A percentile compares a stretch with the other conserved stretches of the same genome.
Conservation (phyloP, 495 filamentous ascomycete genomes). For the Aspergillus carlsbadensis region DNA sequence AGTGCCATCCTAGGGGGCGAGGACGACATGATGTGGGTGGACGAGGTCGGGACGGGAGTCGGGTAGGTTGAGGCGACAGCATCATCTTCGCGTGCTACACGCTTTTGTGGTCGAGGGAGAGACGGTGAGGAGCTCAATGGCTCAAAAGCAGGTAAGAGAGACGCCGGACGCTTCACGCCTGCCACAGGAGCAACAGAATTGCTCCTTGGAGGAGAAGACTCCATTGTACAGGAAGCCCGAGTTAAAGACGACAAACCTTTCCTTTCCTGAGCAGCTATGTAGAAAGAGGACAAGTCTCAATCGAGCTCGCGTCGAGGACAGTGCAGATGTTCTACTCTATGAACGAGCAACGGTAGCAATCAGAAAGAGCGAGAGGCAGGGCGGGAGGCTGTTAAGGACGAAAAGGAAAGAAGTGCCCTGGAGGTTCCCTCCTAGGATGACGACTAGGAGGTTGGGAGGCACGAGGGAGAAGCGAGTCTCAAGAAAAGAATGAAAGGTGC, state of each 20-base stretch:
- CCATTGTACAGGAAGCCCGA: slow-evolving; percentile 31
- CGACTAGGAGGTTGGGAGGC: slow-evolving; percentile 23
- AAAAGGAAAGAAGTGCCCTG: slow-evolving; percentile 24
- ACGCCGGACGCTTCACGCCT: slow-evolving; percentile 75
- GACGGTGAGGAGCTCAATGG: slow-evolving; percentile 85
- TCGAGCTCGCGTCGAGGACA: slow-evolving; percentile 24
- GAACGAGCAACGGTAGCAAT: background rate
- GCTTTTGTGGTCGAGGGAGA: slow-evolving; percentile 71
- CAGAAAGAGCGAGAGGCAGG: slow-evolving; percentile 10
- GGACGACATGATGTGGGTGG: slow-evolving; percentile 85
- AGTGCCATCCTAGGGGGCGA: slow-evolving; percentile 65
- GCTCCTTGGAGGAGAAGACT: slow-evolving; percentile 44
- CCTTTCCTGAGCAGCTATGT: slow-evolving; percentile 3
- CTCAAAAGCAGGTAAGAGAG: slow-evolving; percentile 90
- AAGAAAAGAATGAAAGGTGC: slow-evolving; percentile 26
- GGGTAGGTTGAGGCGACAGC: slow-evolving; percentile 57
- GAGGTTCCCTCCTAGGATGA: slow-evolving; percentile 16
- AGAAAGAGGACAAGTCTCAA: slow-evolving; percentile 12
- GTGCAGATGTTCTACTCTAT: slow-evolving; percentile 15
- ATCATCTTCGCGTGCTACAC: slow-evolving; percentile 59
- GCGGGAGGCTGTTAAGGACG: slow-evolving; percentile 18
- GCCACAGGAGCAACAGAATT: slow-evolving; percentile 44
- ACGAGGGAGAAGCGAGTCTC: slow-evolving; percentile 15
- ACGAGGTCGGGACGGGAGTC: slow-evolving; percentile 90
- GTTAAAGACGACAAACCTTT: slow-evolving; percentile 5